These are phyloP conservation scores for Populus deltoides DNA, from an alignment of 345 rosid genomes.

Conservation along the genomic window DNA sequence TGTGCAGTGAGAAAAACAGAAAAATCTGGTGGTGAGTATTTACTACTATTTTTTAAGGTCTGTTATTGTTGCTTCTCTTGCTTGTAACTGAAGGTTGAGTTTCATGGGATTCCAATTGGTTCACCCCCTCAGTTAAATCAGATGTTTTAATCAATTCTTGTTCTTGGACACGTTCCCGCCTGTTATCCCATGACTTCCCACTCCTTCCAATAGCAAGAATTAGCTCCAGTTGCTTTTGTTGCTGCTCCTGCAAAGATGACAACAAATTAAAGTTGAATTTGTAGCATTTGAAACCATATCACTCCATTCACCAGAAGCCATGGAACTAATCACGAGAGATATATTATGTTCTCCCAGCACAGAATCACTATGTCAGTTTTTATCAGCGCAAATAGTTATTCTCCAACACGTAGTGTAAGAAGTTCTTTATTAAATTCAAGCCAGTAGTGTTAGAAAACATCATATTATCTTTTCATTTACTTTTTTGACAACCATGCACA, in stretches of 20 bases:
- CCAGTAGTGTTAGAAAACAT: neutral
- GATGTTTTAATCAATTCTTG: slow-evolving; percentile 28
- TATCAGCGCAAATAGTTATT: neutral
- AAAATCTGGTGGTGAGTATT: neutral
- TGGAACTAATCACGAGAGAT: neutral
- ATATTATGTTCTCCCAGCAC: neutral
- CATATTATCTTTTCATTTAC: neutral
- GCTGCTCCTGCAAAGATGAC: slow-evolving; percentile 67
- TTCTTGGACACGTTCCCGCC: slow-evolving; percentile 26
- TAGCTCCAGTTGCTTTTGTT: slow-evolving; percentile 79
- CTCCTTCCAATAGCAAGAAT: slow-evolving; percentile 71
- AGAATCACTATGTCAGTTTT: neutral
- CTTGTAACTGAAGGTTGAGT: slow-evolving; percentile 24
- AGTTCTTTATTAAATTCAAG: neutral
- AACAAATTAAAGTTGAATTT: slow-evolving; percentile 9
- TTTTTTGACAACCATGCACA: neutral
- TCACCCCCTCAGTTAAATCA: slow-evolving; percentile 22
- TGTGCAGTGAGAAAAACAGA: neutral
- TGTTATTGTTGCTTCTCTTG: slow-evolving; percentile 26
- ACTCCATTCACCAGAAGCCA: neutral
- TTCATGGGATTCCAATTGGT: slow-evolving; percentile 34
- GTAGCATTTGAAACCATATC: neutral
- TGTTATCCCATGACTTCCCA: slow-evolving; percentile 56
- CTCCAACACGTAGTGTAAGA: neutral
- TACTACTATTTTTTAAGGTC: slow-evolving; percentile 22